Evolutionary conservation across 2,329 filamentous ascomycete genomes (phyloP).

Genomic region (Trichoderma sp.): DNA sequence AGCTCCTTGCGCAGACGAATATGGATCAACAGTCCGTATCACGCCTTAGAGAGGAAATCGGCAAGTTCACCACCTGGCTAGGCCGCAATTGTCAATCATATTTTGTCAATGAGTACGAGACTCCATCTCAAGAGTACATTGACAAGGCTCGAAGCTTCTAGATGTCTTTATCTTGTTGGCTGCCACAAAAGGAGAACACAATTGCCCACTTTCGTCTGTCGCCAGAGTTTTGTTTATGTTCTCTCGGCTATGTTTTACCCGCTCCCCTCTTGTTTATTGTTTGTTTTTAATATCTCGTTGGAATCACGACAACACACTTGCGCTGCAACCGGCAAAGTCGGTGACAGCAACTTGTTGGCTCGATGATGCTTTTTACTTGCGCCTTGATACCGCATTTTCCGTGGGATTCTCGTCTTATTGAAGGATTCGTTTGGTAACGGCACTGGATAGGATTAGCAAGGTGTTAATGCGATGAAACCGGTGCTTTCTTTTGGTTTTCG

Average conservation of each 20-base stretch:
- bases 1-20: slow-evolving; percentile 94
- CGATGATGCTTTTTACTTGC: neutral
- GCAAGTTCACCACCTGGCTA: slow-evolving; percentile 84
- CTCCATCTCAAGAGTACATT: slow-evolving; percentile 68
- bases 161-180: neutral
- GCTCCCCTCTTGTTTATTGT: neutral
- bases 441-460: slow-evolving; percentile 13
- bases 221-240: neutral
- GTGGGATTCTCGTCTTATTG: neutral
- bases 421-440: slow-evolving; percentile 8
- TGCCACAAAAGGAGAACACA: neutral
- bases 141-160: slow-evolving; percentile 61
- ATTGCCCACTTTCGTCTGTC: neutral
- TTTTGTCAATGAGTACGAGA: slow-evolving; percentile 77
- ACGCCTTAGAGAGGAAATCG: slow-evolving; percentile 83
- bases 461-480: slow-evolving; percentile 1
- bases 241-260: neutral
- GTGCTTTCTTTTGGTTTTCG: neutral
- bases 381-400: neutral
- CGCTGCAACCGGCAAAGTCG: neutral
- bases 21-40: slow-evolving; percentile 93
- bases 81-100: slow-evolving; percentile 74
- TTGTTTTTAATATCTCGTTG: neutral
- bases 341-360: neutral
- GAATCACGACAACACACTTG: neutral